Conservation (phyloP, 163 green algal genomes). For the Trebouxiophyceae sp. region DNA sequence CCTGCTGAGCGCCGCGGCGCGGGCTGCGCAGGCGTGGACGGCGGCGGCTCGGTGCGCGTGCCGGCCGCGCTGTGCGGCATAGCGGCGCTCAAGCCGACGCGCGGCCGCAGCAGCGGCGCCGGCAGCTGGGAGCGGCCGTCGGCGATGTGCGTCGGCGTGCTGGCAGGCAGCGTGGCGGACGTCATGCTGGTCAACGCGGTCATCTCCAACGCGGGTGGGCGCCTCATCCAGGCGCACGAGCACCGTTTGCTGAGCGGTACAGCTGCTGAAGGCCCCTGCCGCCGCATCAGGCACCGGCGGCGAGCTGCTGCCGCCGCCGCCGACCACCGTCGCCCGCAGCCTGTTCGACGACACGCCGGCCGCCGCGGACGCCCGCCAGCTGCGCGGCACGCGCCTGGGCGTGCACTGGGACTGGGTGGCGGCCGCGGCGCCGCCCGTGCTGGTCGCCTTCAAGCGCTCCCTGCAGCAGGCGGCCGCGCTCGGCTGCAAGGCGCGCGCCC, state of each 20-base stretch:
- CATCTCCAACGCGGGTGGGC: slow-evolving; percentile 30
- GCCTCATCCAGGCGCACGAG: not conserved
- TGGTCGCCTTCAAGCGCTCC: slow-evolving; percentile 36
- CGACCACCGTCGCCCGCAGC: not conserved
- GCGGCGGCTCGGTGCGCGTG: slow-evolving; percentile 63
- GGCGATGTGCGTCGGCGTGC: slow-evolving; percentile 20
- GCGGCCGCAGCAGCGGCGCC: slow-evolving; percentile 6
- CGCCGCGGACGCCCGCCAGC: not conserved
- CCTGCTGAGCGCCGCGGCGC: not conserved
- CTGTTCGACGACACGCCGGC: slow-evolving; percentile 2
- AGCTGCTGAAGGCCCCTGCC: not conserved
- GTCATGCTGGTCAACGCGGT: slow-evolving; percentile 35
- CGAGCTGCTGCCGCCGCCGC: not conserved
- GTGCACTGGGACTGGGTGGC: slow-evolving; percentile 55
- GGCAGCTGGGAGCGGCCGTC: slow-evolving; percentile 4
- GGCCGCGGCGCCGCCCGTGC: slow-evolving; percentile 40
- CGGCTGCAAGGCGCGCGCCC: slow-evolving; percentile 20
- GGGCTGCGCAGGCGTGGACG: slow-evolving; percentile 45
- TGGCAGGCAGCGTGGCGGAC: slow-evolving; percentile 41
- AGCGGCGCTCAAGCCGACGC: slow-evolving; percentile 47
- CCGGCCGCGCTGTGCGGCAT: slow-evolving; percentile 50
- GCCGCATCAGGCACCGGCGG: not conserved
- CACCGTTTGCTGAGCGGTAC: not conserved
- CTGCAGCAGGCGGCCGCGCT: slow-evolving; percentile 22
- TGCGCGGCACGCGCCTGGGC: slow-evolving; percentile 29